Evolutionary conservation across 371 early-diverging fungal genomes (phyloP).

Genomic region (Conidiobolus incongruus): DNA sequence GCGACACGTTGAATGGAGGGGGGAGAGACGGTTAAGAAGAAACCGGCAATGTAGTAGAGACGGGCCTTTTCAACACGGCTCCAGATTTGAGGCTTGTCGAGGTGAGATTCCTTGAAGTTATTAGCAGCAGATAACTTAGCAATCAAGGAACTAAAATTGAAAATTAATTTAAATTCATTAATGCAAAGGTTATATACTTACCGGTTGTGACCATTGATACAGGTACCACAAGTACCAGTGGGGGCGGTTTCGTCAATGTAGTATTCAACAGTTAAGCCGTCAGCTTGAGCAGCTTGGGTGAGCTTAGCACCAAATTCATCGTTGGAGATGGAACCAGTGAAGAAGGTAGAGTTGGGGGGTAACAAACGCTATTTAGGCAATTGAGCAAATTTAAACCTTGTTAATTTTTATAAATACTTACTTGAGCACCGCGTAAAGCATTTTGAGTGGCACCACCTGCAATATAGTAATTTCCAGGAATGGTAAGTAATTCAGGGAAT

Average conservation of each 20-base stretch:
- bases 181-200: constrained; percentile 8
- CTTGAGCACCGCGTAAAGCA: constrained; percentile 69
- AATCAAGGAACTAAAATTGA: constrained; percentile 37
- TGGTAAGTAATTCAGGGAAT: constrained; percentile 1
- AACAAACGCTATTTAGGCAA: constrained; percentile 38
- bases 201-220: constrained; percentile 77
- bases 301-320: constrained; percentile 59
- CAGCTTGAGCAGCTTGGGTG: constrained; percentile 48
- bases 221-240: constrained; percentile 85
- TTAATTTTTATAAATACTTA: constrained; percentile 2
- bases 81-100: constrained; percentile 61
- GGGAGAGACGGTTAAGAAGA: constrained; percentile 74
- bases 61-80: constrained; percentile 62
- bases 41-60: constrained; percentile 78
- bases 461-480: constrained; percentile 41
- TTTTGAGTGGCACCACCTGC: constrained; percentile 95
- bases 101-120: constrained; percentile 49
- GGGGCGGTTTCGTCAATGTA: constrained; percentile 39
- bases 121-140: constrained; percentile 89
- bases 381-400: constrained; percentile 9
- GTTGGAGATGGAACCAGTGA: constrained; percentile 75
- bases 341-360: constrained; percentile 65
- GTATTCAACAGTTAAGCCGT: constrained; percentile 75
- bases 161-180: not conserved
- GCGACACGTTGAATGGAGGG: constrained; percentile 60